Evolutionary conservation across 352 stramenopile genomes (phyloP).

Genomic region (Vaucheria bursata): DNA sequence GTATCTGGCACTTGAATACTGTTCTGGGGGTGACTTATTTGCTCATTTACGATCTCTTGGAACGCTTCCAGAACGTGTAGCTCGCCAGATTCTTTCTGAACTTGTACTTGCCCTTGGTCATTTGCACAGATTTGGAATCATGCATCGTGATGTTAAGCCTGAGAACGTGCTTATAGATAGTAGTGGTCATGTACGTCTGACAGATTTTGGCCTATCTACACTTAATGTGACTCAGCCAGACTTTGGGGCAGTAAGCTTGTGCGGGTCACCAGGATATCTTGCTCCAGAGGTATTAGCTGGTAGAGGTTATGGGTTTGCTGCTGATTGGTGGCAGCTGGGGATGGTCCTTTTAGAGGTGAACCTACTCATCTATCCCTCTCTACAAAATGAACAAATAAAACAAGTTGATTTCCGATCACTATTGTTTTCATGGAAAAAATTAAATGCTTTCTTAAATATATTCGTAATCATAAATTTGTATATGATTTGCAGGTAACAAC

Average conservation of each 20-base stretch:
- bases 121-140: constrained; percentile 65
- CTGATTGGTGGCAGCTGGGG: constrained; percentile 78
- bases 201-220: constrained; percentile 79
- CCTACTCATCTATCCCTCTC: too few species aligned
- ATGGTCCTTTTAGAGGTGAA: constrained; percentile 47
- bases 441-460: too few species aligned
- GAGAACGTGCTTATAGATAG: constrained; percentile 78
- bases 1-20: constrained; percentile 5
- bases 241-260: constrained; percentile 21
- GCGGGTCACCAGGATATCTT: constrained; percentile 69
- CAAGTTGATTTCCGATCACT: too few species aligned
- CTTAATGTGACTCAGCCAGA: constrained; percentile 55
- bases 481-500: constrained; percentile 6
- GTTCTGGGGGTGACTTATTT: not conserved
- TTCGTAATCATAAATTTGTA: too few species aligned
- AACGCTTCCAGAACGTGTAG: not conserved
- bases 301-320: constrained; percentile 69
- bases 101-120: constrained; percentile 65
- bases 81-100: not conserved
- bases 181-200: constrained; percentile 76
- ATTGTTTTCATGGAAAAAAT: too few species aligned
- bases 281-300: constrained; percentile 76
- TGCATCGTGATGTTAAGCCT: constrained; percentile 82
- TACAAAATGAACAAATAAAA: too few species aligned
- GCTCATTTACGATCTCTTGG: not conserved